These are phyloP conservation scores for Obba rivulosa DNA, from an alignment of 768 basidiomycete species.

Conservation along the genomic window DNA sequence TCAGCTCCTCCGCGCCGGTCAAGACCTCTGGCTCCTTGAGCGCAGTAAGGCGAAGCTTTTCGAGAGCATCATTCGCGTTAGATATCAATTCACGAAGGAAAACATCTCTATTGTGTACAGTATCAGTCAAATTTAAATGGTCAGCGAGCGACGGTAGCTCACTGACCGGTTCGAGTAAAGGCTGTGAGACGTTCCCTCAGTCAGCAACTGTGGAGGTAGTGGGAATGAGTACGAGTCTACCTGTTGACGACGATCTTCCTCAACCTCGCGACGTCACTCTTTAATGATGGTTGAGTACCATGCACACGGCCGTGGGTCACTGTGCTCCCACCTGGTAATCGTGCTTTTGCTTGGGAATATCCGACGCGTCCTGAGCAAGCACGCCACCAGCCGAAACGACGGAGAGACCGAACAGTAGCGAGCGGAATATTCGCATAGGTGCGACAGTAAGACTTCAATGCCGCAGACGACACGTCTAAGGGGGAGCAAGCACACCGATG, in stretches of 20 bases:
- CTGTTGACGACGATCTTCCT: conserved; percentile 93
- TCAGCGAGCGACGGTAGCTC: not conserved
- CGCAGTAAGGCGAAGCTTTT: conserved; percentile 84
- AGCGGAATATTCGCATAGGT: conserved; percentile 53
- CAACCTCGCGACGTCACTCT: conserved; percentile 93
- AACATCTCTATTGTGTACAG: conserved; percentile 48
- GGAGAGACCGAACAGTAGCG: conserved; percentile 43
- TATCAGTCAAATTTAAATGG: not conserved
- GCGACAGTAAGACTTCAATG: too few relatives aligned
- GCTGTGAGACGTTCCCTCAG: conserved; percentile 31
- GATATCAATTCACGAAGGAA: conserved; percentile 89
- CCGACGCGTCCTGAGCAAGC: conserved; percentile 42
- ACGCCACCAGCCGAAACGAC: conserved; percentile 33
- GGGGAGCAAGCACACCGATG: too few relatives aligned
- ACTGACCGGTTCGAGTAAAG: conserved; percentile 77
- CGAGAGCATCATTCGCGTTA: conserved; percentile 94
- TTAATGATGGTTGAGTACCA: conserved; percentile 5
- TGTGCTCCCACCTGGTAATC: conserved; percentile 57
- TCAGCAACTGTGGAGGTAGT: not conserved
- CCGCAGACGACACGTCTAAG: too few relatives aligned
- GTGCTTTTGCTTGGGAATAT: conserved; percentile 49
- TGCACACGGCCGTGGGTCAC: not conserved
- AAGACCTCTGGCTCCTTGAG: conserved; percentile 72
- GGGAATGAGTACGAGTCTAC: conserved; percentile 26
- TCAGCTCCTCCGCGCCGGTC: conserved; percentile 67